Evolutionary conservation across 2,329 filamentous ascomycete genomes (phyloP).

Genomic region (Penicillium sp.): DNA sequence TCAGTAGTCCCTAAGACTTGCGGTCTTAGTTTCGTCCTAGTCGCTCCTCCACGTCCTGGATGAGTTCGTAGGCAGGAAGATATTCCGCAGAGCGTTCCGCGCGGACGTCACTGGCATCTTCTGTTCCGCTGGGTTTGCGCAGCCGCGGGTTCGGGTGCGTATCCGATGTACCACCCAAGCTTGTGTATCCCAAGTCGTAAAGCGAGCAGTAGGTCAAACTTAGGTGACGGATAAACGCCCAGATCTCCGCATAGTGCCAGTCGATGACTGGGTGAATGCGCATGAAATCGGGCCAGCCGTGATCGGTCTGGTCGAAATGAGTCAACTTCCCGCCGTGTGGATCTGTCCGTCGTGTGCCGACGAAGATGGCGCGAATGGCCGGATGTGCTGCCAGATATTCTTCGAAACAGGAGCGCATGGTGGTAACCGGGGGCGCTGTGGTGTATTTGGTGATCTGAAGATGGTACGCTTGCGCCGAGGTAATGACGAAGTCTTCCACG

Average conservation of each 20-base stretch:
- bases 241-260: conserved; percentile 94
- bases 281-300: conserved; percentile 88
- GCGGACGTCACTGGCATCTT: conserved; percentile 4
- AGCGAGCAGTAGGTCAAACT: conserved; percentile 76
- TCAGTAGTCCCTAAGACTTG: not conserved
- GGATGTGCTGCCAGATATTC: conserved; percentile 57
- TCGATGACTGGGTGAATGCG: conserved; percentile 92
- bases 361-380: conserved; percentile 69
- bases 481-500: conserved; percentile 75
- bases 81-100: conserved; percentile 17
- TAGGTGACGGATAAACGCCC: conserved; percentile 71
- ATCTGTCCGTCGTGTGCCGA: conserved; percentile 84
- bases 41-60: conserved; percentile 68
- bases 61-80: conserved; percentile 20
- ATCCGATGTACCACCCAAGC: conserved; percentile 81
- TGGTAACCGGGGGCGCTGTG: conserved; percentile 47
- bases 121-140: conserved; percentile 25
- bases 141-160: conserved; percentile 83
- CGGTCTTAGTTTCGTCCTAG: conserved; percentile 58
- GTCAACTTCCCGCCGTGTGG: conserved; percentile 75
- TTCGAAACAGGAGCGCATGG: conserved; percentile 73
- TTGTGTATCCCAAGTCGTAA: conserved; percentile 87
- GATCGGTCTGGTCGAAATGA: conserved; percentile 81
- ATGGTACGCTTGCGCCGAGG: conserved; percentile 62
- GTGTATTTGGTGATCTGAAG: conserved; percentile 70